phyloP scores from a whole-genome alignment of 139 green algal species.

The Micractinium sp. region DNA sequence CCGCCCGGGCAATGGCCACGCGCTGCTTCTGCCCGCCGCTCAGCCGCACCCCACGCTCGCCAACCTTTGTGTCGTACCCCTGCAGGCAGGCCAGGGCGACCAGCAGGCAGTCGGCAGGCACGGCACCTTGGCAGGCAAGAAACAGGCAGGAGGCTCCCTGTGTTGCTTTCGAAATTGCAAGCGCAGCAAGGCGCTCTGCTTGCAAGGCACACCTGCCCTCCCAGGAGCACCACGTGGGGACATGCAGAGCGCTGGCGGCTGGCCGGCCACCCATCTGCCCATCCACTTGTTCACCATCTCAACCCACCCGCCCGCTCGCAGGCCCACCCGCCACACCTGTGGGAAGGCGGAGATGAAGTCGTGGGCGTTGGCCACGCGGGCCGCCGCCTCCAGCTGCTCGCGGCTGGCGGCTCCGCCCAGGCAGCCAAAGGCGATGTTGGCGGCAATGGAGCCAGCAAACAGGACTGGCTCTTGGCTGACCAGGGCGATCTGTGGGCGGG shows the following conservation, averaged over 20 bases:
- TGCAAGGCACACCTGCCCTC: neutral
- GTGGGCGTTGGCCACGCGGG: conserved; percentile 75
- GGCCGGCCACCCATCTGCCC: too few relatives aligned
- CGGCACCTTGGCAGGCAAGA: too few relatives aligned
- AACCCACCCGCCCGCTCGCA: neutral
- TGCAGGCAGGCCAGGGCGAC: neutral
- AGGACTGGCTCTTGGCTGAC: conserved; percentile 92
- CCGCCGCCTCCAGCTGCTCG: conserved; percentile 74
- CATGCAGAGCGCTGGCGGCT: neutral
- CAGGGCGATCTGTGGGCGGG: conserved; percentile 37
- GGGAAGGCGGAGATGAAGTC: conserved; percentile 81
- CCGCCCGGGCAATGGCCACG: conserved; percentile 80
- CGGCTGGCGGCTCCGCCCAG: conserved; percentile 26
- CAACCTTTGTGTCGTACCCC: conserved; percentile 71
- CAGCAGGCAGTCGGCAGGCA: neutral
- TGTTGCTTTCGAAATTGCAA: too few relatives aligned
- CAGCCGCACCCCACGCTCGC: conserved; percentile 59
- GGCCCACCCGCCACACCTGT: conserved; percentile 22
- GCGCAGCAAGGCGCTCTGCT: too few relatives aligned
- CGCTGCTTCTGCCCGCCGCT: conserved; percentile 86
- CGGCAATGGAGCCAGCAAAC: conserved; percentile 63
- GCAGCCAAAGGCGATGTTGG: conserved; percentile 87
- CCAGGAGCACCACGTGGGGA: neutral
- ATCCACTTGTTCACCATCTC: neutral
- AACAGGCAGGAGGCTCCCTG: too few relatives aligned